Percentiles rank a stretch among this genome's conserved stretches.
Conservation (phyloP, 2,329 filamentous ascomycete species). For the Botrytis byssoidea region DNA sequence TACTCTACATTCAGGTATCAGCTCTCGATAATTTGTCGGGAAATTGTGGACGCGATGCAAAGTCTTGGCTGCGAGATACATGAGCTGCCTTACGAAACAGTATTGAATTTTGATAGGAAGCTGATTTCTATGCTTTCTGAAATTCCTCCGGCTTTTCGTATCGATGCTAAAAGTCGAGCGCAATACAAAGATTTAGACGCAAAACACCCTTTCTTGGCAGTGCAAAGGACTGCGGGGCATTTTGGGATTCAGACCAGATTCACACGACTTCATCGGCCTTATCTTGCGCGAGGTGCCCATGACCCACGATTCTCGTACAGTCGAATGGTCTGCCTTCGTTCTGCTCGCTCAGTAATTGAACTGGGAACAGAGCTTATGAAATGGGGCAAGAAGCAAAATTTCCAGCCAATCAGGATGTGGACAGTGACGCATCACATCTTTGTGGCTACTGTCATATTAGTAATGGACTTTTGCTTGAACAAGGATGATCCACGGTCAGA, state of each 20-base stretch:
- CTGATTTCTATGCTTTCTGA: constrained; percentile 37
- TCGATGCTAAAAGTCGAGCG: constrained; percentile 27
- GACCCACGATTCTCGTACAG: constrained; percentile 39
- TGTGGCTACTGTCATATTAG: constrained; percentile 42
- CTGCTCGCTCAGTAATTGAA: constrained; percentile 36
- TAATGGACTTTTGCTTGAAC: constrained; percentile 43
- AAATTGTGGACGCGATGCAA: constrained; percentile 40
- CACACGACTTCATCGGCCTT: constrained; percentile 43
- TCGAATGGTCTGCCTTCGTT: constrained; percentile 40
- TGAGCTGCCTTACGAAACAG: constrained; percentile 35
- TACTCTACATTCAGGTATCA: constrained; percentile 42
- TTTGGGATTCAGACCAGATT: constrained; percentile 41
- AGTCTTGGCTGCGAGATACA: constrained; percentile 30
- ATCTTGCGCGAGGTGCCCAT: constrained; percentile 36
- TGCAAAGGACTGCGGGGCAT: constrained; percentile 41
- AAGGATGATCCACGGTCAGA: constrained; percentile 35
- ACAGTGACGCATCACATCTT: constrained; percentile 40
- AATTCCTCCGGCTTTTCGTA: constrained; percentile 39
- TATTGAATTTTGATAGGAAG: constrained; percentile 40
- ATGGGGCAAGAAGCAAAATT: constrained; percentile 25
- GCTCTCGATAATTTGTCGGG: constrained; percentile 41
- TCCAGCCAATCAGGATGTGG: constrained; percentile 35
- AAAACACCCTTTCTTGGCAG: constrained; percentile 28
- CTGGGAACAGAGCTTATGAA: constrained; percentile 36
- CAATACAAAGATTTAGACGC: constrained; percentile 17